These are phyloP conservation scores for Tilletiaria anomala DNA, from an alignment of 1,284 basidiomycete species.

Conservation along the genomic window DNA sequence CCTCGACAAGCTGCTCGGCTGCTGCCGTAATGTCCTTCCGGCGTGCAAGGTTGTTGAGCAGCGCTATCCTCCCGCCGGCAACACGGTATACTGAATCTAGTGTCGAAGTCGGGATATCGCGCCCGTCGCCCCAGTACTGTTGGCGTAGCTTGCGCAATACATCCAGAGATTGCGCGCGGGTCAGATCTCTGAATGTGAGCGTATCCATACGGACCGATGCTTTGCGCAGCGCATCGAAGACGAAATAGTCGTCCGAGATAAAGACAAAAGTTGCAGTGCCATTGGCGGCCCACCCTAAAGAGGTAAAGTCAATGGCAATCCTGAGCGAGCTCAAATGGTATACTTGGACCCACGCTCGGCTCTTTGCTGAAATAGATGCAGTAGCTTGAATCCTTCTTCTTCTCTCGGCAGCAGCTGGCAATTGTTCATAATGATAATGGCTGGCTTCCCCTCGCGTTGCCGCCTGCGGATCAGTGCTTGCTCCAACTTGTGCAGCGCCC, in stretches of 20 bases:
- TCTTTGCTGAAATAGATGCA: constrained; percentile 31
- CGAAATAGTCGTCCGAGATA: constrained; percentile 26
- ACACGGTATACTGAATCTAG: constrained; percentile 29
- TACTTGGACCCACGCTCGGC: constrained; percentile 12
- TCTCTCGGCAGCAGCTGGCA: constrained; percentile 26
- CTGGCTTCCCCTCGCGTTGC: constrained; percentile 20
- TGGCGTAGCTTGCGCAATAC: constrained; percentile 20
- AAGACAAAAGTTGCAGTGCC: constrained; percentile 30
- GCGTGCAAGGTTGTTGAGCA: constrained; percentile 27
- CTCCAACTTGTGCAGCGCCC: constrained; percentile 32
- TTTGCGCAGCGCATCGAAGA: constrained; percentile 25
- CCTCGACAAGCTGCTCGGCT: constrained; percentile 24
- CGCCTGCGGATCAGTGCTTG: constrained; percentile 19
- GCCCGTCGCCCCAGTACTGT: constrained; percentile 27
- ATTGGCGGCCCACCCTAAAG: constrained; percentile 23
- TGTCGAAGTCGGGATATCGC: constrained; percentile 3
- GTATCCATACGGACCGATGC: constrained; percentile 32
- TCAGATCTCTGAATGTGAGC: constrained; percentile 25
- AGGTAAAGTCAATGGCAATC: neutral
- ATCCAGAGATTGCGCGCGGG: constrained; percentile 20
- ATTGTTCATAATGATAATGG: constrained; percentile 32
- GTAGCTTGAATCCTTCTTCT: constrained; percentile 23
- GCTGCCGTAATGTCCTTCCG: constrained; percentile 22
- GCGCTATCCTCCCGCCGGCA: constrained; percentile 20
- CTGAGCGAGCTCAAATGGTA: neutral